Evolutionary conservation across 192 early-diverging fungal species (phyloP).

Genomic region (Coemansia sp.): DNA sequence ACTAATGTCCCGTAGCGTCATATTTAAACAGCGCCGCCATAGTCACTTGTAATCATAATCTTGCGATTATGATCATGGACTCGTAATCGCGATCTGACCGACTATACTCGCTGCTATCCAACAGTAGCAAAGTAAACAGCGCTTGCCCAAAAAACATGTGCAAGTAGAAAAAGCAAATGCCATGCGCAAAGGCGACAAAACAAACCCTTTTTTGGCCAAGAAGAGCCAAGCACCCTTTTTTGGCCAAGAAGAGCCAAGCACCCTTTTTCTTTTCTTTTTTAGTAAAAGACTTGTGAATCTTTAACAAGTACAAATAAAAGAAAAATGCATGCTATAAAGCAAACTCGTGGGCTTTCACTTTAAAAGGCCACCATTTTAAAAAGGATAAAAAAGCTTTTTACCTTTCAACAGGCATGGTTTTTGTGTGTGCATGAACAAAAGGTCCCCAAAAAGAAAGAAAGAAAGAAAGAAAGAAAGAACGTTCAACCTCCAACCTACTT

Average conservation of each 20-base stretch:
- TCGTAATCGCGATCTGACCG: too few relatives aligned
- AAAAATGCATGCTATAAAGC: not conserved
- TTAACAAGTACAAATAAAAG: not conserved
- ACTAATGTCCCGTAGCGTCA: too few relatives aligned
- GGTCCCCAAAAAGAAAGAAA: not conserved
- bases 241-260: not conserved
- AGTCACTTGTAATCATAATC: too few relatives aligned
- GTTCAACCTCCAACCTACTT: not conserved
- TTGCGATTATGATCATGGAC: too few relatives aligned
- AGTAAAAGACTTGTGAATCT: not conserved
- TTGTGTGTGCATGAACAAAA: constrained; percentile 4
- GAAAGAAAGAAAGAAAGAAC: not conserved
- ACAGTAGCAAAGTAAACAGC: too few relatives aligned
- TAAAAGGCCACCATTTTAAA: not conserved
- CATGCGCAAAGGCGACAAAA: not conserved
- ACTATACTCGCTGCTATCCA: too few relatives aligned
- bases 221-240: not conserved
- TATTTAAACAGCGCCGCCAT: too few relatives aligned
- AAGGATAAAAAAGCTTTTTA: not conserved
- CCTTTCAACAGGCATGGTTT: not conserved
- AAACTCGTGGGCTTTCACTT: constrained; percentile 1
- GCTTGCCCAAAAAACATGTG: not conserved
- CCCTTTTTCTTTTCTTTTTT: not conserved
- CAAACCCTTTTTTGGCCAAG: too few relatives aligned
- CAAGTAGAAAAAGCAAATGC: not conserved